phyloP scores from a whole-genome alignment of 1,284 basidiomycete genomes.

The Microbotryum violaceum region DNA sequence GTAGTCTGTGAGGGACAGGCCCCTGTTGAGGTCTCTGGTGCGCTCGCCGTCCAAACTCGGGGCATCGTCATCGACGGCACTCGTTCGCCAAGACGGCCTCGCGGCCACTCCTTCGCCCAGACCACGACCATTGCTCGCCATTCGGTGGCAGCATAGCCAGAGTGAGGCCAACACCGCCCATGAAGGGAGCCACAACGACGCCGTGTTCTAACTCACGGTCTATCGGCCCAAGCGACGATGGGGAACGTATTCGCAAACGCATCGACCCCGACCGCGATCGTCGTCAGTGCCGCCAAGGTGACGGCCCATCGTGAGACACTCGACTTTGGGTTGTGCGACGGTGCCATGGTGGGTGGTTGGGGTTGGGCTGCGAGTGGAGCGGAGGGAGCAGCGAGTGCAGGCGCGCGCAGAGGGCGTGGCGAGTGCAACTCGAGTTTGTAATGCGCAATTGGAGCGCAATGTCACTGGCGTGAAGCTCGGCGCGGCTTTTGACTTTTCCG shows the following conservation, averaged over 20 bases:
- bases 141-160: not conserved
- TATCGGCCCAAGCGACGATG: constrained; percentile 15
- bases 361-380: no score
- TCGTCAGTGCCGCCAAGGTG: no score
- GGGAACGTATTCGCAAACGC: constrained; percentile 21
- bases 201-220: constrained; percentile 1
- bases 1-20: not conserved
- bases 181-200: not conserved
- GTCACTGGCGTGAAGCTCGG: no score
- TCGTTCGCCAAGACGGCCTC: not conserved
- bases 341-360: no score
- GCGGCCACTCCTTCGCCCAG: not conserved
- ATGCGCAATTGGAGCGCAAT: no score
- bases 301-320: no score
- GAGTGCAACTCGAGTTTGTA: no score
- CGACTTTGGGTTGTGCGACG: no score
- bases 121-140: not conserved
- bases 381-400: no score
- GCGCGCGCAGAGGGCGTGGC: no score
- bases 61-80: not conserved
- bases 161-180: not conserved
- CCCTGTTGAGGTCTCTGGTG: not conserved
- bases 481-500: no score
- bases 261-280: no score
- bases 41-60: not conserved